Evolutionary conservation across 1,284 basidiomycete species (phyloP).

Genomic region (Trametes pubescens): DNA sequence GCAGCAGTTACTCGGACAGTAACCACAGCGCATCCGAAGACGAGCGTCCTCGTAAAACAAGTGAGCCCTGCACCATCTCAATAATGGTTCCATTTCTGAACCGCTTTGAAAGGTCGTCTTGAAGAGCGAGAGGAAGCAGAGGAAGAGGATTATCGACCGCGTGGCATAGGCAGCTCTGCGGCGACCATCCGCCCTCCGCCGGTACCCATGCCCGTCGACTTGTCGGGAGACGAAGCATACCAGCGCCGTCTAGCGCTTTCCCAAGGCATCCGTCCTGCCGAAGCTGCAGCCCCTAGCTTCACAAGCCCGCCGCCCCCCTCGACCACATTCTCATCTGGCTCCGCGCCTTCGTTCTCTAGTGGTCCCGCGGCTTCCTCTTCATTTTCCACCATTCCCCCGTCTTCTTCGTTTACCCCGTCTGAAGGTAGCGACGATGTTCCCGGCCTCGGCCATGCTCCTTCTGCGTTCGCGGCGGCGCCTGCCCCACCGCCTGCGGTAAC

Average conservation of each 20-base stretch:
- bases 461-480: conserved; percentile 30
- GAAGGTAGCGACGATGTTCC: conserved; percentile 45
- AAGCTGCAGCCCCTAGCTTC: conserved; percentile 16
- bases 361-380: background rate
- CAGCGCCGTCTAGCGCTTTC: conserved; percentile 63
- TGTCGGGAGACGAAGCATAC: conserved; percentile 69
- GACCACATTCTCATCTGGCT: conserved; percentile 14
- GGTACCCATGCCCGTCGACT: conserved; percentile 41
- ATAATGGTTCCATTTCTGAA: too few species aligned
- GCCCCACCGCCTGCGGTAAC: conserved; percentile 13
- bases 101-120: conserved; percentile 56
- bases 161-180: conserved; percentile 41
- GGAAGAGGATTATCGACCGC: conserved; percentile 54
- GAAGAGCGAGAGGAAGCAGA: conserved; percentile 62
- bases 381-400: conserved; percentile 7
- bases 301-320: conserved; percentile 11
- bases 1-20: conserved; percentile 72
- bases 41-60: conserved; percentile 74
- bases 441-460: conserved; percentile 25
- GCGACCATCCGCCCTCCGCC: conserved; percentile 37
- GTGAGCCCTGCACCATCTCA: conserved; percentile 48
- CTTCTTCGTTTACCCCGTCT: conserved; percentile 33
- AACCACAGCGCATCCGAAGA: conserved; percentile 70
- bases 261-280: conserved; percentile 34
- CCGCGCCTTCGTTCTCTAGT: conserved; percentile 27